These are phyloP conservation scores for Usnea hakonensis DNA, from an alignment of 495 filamentous ascomycete species.

Conservation along the genomic window DNA sequence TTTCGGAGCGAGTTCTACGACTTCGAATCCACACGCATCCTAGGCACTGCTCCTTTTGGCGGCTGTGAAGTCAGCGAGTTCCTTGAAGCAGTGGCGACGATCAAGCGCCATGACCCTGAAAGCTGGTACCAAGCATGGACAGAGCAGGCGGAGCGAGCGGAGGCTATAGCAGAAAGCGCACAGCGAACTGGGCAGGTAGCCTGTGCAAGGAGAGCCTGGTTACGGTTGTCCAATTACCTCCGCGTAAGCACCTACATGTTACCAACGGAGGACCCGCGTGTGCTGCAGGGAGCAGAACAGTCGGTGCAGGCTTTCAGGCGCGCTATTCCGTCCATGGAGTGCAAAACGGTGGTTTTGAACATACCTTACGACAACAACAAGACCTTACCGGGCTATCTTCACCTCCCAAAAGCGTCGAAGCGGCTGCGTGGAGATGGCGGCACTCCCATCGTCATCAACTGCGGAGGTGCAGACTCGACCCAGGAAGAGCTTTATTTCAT, in stretches of 20 bases:
- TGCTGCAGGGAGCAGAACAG: conserved; percentile 18
- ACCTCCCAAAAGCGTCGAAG: conserved; percentile 25
- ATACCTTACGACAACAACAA: conserved; percentile 35
- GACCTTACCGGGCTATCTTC: conserved; percentile 36
- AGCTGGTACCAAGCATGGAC: conserved; percentile 35
- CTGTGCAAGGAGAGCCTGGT: conserved; percentile 27
- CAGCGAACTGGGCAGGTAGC: conserved; percentile 18
- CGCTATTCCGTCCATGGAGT: conserved; percentile 23
- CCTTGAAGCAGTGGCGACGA: conserved; percentile 32
- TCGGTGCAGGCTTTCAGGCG: conserved; percentile 21
- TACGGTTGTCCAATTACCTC: conserved; percentile 38
- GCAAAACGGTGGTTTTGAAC: conserved; percentile 15
- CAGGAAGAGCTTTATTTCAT: conserved; percentile 44
- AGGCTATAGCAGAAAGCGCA: conserved; percentile 31
- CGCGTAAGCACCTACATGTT: conserved; percentile 35
- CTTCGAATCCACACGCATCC: conserved; percentile 40
- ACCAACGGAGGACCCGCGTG: not conserved
- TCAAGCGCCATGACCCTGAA: conserved; percentile 35
- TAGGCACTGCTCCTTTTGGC: conserved; percentile 30
- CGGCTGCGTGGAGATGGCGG: conserved; percentile 25
- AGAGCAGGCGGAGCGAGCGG: conserved; percentile 26
- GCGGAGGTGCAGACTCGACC: conserved; percentile 36
- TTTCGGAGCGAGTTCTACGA: conserved; percentile 36
- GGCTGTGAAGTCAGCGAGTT: conserved; percentile 39
- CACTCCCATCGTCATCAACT: conserved; percentile 36